These are phyloP conservation scores for Aurantiochytrium sp. DNA, from an alignment of 108 stramenopile genomes.

Conservation along the genomic window DNA sequence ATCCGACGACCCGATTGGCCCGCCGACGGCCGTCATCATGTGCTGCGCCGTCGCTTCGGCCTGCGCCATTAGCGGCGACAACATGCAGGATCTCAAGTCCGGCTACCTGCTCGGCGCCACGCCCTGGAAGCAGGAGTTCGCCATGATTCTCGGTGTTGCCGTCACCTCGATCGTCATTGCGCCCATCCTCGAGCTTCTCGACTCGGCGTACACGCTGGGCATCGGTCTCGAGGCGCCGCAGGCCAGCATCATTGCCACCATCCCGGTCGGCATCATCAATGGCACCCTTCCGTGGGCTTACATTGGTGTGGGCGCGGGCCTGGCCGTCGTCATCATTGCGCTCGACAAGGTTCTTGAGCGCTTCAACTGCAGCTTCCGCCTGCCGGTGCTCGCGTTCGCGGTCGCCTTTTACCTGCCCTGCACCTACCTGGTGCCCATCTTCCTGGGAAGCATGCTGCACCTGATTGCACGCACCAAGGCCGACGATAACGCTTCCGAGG, in stretches of 20 bases:
- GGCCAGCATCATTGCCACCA: slow-evolving; percentile 11
- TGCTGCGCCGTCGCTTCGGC: slow-evolving; percentile 27
- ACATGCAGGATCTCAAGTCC: slow-evolving; percentile 25
- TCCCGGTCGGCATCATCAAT: slow-evolving; percentile 25
- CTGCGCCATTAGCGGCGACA: slow-evolving; percentile 12
- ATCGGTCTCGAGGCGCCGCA: slow-evolving; percentile 1
- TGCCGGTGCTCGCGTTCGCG: slow-evolving; percentile 8
- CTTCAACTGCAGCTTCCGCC: neutral
- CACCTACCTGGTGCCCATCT: slow-evolving; percentile 10
- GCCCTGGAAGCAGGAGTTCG: slow-evolving; percentile 27
- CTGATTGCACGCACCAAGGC: neutral
- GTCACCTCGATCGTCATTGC: slow-evolving; percentile 1
- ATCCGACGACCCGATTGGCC: neutral
- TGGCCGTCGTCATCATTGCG: neutral
- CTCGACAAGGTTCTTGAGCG: neutral
- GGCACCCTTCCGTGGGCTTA: neutral
- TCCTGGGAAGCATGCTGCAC: neutral
- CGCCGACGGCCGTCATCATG: neutral
- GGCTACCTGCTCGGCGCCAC: neutral
- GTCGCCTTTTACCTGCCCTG: slow-evolving; percentile 24
- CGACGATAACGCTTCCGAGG: neutral
- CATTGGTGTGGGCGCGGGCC: neutral
- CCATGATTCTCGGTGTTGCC: neutral
- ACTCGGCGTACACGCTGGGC: slow-evolving; percentile 10
- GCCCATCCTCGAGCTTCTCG: neutral